These are phyloP conservation scores for Sorghum bicolor DNA, from an alignment of 176 grass and related monocot species.

Conservation along the genomic window DNA sequence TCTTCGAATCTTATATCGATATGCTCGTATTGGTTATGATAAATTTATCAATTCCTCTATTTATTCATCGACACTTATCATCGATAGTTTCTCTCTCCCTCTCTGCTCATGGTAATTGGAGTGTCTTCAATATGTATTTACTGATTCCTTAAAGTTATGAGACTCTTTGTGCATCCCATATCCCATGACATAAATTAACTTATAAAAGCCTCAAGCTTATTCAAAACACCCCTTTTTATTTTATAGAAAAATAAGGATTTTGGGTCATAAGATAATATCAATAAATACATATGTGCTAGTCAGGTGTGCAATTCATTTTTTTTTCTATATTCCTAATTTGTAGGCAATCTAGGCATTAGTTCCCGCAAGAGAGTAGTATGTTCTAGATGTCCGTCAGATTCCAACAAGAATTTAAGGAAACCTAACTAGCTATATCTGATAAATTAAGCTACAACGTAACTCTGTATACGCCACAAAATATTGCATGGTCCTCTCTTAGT, in stretches of 20 bases:
- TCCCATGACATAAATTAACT: too few relatives aligned
- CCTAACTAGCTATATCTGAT: not conserved
- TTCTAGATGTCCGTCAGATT: not conserved
- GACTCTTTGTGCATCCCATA: too few relatives aligned
- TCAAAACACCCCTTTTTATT: too few relatives aligned
- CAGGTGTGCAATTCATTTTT: not conserved
- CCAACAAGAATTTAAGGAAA: not conserved
- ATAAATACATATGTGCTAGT: not conserved
- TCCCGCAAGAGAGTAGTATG: not conserved
- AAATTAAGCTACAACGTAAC: constrained; percentile 7
- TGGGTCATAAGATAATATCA: too few relatives aligned
- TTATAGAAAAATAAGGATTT: too few relatives aligned
- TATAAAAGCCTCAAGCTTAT: too few relatives aligned
- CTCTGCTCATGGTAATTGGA: too few relatives aligned
- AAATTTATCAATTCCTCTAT: not conserved
- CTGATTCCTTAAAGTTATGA: too few relatives aligned
- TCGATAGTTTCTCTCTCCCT: too few relatives aligned
- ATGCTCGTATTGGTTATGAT: not conserved
- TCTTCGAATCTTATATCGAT: not conserved
- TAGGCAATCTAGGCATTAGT: not conserved
- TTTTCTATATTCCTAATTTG: not conserved
- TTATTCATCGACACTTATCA: too few relatives aligned
- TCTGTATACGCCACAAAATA: not conserved
- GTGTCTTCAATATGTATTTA: too few relatives aligned
- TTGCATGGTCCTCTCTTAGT: not conserved